A percentile compares a stretch with the other conserved stretches of the same genome.
phyloP scores from a whole-genome alignment of 192 early-diverging fungal genomes.

The Linnemannia zychae region DNA sequence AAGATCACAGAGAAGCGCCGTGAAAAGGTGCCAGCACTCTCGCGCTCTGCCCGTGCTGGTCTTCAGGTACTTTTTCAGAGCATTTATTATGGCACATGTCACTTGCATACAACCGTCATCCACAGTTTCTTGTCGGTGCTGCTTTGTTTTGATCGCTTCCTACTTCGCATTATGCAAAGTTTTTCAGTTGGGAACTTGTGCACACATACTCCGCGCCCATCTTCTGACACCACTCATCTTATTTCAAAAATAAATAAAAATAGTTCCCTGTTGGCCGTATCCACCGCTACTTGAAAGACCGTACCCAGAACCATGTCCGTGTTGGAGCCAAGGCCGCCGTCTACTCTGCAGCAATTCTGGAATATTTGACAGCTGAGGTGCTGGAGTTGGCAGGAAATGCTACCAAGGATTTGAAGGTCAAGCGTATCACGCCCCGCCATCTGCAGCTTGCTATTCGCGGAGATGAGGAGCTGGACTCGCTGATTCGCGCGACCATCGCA shows the following conservation, averaged over 20 bases:
- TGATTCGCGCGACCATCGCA: conserved; percentile 92
- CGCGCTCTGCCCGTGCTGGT: conserved; percentile 72
- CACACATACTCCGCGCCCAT: background rate
- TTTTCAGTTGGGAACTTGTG: background rate
- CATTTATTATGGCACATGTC: background rate
- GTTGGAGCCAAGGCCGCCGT: conserved; percentile 94
- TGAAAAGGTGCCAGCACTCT: conserved; percentile 66
- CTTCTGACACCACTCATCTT: background rate
- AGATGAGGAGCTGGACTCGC: conserved; percentile 91
- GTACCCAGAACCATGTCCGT: conserved; percentile 83
- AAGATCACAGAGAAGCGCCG: conserved; percentile 55
- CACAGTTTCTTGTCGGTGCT: background rate
- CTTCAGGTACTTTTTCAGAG: conserved; percentile 60
- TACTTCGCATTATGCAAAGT: background rate
- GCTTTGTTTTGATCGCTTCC: background rate
- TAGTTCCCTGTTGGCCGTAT: conserved; percentile 96
- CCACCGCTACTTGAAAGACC: conserved; percentile 91
- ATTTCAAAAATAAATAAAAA: conserved; percentile 3
- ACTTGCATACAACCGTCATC: background rate
- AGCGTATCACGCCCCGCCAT: conserved; percentile 91
- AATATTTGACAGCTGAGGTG: conserved; percentile 95
- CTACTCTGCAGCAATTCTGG: conserved; percentile 91
- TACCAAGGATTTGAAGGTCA: conserved; percentile 90
- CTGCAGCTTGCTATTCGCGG: conserved; percentile 93
- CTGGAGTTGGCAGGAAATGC: conserved; percentile 95